Evolutionary conservation across 768 basidiomycete species (phyloP), one percentile per base, ranked within the genome.

Genomic region (Lactarius pseudohatsudake): DNA sequence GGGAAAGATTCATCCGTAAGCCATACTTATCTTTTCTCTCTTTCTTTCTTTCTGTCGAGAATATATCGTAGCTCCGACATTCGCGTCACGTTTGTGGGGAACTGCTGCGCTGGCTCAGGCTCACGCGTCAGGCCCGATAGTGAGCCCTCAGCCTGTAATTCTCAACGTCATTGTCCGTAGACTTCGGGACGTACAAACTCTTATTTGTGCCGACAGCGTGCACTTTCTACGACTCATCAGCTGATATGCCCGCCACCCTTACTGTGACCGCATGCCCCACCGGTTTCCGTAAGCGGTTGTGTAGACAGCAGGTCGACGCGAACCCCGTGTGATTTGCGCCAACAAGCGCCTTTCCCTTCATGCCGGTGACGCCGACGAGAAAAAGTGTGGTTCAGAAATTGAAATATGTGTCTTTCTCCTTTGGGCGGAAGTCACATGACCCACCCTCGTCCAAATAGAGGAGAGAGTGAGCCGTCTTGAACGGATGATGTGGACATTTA

Each of bases 141-240:
- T 63, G 62, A 43, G 59, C 64, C 26, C 57, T 41, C 66, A 62
- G 50, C 66, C 36, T 36, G 62, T 64, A 54, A 63, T 56, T 22
- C 53, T 47, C 57, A 67, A 62, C 54, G 69, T 69, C 69, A 69
- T 69, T 55, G 58, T 69, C 69, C 69, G 69, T 64, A 56, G 61
- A 69, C 62, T 43, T 69, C 69, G 69, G 69, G 66, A 45, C 41
- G 56, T 40, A 38, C 57, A 59, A 34, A 40, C 57, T 59, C 58
- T 64, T 50, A 67, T 60, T 56, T 10, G 32, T 10, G 36, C 20
- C 18, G 50, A 43, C 22, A 15, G 50, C 43, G 40, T 32, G 62
- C 62, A 47, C 43, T 40, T 26, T 34, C 28, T 54, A 40, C 43
- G 20, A 22, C 34, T 40, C 53, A 34, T 47, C 53, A 50, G 34